These are phyloP conservation scores for Amanita exitialis DNA, from an alignment of 768 basidiomycete genomes.

Conservation along the genomic window DNA sequence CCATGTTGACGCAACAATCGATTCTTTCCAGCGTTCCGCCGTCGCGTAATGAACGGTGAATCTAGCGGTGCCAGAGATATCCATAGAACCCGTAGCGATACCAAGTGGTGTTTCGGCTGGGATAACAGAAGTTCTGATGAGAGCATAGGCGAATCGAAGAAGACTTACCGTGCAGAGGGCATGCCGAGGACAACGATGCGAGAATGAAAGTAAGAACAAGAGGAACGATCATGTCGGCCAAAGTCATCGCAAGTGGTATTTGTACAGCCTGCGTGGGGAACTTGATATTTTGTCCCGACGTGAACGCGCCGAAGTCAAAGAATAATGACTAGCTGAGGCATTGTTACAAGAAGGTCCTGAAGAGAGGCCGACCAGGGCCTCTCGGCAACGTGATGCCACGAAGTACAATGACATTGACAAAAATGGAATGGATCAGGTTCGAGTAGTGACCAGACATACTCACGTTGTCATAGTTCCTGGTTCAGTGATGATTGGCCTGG, in stretches of 20 bases:
- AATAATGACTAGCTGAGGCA: too few species aligned
- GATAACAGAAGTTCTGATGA: conserved; percentile 18
- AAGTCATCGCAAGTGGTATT: background rate
- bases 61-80: conserved; percentile 38
- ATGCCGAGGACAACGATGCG: conserved; percentile 20
- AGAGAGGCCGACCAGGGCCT: too few species aligned
- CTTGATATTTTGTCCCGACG: too few species aligned
- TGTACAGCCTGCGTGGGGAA: background rate
- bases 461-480: too few species aligned
- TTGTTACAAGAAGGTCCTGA: too few species aligned
- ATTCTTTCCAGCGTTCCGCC: conserved; percentile 51
- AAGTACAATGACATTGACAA: too few species aligned
- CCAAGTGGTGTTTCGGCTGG: conserved; percentile 40
- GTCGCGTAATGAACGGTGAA: conserved; percentile 62
- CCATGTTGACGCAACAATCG: conserved; percentile 47
- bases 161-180: conserved; percentile 21
- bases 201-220: conserved; percentile 16
- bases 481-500: too few species aligned
- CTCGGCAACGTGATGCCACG: too few species aligned
- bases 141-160: conserved; percentile 28
- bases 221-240: background rate
- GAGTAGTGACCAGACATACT: too few species aligned
- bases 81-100: conserved; percentile 39
- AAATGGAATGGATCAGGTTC: too few species aligned
- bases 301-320: too few species aligned